Percentiles rank a stretch among this genome's conserved stretches.
These are phyloP conservation scores for Trichoderma citrinoviride DNA, from an alignment of 2,329 filamentous ascomycete species.

Conservation along the genomic window DNA sequence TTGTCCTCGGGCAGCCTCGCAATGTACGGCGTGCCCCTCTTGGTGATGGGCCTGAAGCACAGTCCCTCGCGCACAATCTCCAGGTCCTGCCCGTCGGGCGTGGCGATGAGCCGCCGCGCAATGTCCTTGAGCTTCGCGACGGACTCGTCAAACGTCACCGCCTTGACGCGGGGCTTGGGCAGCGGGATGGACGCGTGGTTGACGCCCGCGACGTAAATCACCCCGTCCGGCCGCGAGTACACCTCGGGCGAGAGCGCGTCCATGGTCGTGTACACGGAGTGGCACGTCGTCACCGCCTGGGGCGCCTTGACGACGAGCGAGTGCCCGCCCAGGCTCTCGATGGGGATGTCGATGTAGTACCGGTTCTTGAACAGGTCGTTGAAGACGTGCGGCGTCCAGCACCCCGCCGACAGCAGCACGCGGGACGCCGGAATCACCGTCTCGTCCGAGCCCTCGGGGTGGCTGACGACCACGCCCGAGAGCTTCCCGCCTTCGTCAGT, in stretches of 20 bases:
- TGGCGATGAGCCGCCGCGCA: constrained; percentile 48
- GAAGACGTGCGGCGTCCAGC: constrained; percentile 70
- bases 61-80: constrained; percentile 63
- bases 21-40: constrained; percentile 62
- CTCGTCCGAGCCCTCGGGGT: constrained; percentile 43
- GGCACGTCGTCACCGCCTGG: constrained; percentile 50
- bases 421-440: constrained; percentile 60
- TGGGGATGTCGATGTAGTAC: constrained; percentile 50
- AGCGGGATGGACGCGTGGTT: constrained; percentile 61
- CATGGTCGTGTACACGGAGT: constrained; percentile 67
- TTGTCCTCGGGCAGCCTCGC: constrained; percentile 53
- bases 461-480: constrained; percentile 50
- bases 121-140: constrained; percentile 50
- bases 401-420: constrained; percentile 65
- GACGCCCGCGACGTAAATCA: constrained; percentile 71
- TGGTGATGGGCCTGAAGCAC: constrained; percentile 71
- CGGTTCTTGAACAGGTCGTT: constrained; percentile 56
- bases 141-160: constrained; percentile 29
- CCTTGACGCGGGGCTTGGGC: constrained; percentile 43
- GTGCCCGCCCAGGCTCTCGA: constrained; percentile 62
- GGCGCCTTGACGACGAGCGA: constrained; percentile 66
- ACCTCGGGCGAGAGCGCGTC: constrained; percentile 66
- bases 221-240: constrained; percentile 63
- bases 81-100: constrained; percentile 45
- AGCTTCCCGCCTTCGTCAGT: constrained; percentile 51